Evolutionary conservation across 371 early-diverging fungal species (phyloP), one percentile per base, ranked within the genome.

Genomic region (Mycotypha africana): DNA sequence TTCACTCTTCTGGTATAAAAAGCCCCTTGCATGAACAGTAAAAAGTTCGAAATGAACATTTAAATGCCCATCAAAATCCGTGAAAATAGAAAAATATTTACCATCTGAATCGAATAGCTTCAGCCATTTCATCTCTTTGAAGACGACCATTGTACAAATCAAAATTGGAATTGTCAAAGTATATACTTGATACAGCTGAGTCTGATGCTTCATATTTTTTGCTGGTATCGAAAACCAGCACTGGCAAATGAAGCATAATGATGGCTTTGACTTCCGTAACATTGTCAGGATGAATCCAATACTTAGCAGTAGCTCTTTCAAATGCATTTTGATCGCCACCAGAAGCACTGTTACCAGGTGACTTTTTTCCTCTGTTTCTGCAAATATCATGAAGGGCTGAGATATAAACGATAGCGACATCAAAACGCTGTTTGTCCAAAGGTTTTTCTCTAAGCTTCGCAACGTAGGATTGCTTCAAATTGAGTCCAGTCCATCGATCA

Each of bases 261-360:
- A 82, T 71, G 52, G 86, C 82, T 60, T 94, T 92, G 63, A 98
- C 82, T 52, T 94, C 93, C 50, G 89, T 90, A 25, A 97, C 82
- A 56, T 95, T 92, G 61, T 97, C 97, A 0, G 91, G 88, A 50
- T 93, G 93, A 2, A 98, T 92, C 98, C 98, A 98, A 70, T 96
- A 99, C 70, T 98, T 93, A 38, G 89, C 89, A n/a, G 93, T 93
- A 48, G 86, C 79, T 19, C 95, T 79, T 16, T 94, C 92, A 43
- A 59, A 59, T 10, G 54, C 54, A 35, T 53, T 59, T 23, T 53
- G 60, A 30, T 51, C 60, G 4, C 51, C 54, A 22, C 60, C 60
- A 1, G 60, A 34, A 7, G 51, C 44, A 23, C 31, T 49, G 35
- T 59, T 50, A 75, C 92, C 93, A 46, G 86, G 84, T 46, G 78